These are phyloP conservation scores for Colletotrichum spinosum DNA, from an alignment of 2,329 filamentous ascomycete genomes.

Conservation along the genomic window DNA sequence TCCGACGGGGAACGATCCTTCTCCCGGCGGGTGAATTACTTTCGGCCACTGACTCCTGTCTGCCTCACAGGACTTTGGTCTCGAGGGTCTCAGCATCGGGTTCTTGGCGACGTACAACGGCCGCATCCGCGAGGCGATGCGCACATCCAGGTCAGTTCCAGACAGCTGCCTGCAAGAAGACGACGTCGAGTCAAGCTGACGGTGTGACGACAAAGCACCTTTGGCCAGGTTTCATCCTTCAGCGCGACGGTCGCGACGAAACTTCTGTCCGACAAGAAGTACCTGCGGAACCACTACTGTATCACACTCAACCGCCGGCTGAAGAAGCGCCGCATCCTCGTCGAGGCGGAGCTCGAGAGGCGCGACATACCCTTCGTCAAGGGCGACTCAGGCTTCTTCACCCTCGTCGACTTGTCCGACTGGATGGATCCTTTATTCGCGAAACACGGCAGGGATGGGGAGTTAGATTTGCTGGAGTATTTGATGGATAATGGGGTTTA, in stretches of 20 bases:
- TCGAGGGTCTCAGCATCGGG: not conserved
- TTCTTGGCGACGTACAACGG: constrained; percentile 27
- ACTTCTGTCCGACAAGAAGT: constrained; percentile 26
- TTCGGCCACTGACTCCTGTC: not conserved
- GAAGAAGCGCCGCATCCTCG: constrained; percentile 8
- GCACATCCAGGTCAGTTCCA: constrained; percentile 11
- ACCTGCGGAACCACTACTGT: constrained; percentile 8
- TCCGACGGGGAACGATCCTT: not conserved
- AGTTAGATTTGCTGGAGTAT: constrained; percentile 9
- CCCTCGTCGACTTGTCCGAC: constrained; percentile 21
- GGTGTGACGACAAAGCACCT: not conserved
- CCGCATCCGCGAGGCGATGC: constrained; percentile 5
- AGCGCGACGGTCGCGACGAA: constrained; percentile 11
- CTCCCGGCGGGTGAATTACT: not conserved
- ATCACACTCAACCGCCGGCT: constrained; percentile 12
- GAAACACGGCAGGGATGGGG: not conserved
- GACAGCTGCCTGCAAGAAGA: not conserved
- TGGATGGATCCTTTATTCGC: constrained; percentile 9
- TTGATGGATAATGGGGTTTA: constrained; percentile 23
- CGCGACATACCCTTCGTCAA: constrained; percentile 15
- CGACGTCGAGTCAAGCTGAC: not conserved
- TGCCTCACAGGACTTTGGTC: constrained; percentile 18
- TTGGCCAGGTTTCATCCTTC: constrained; percentile 1
- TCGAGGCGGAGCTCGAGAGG: constrained; percentile 5
- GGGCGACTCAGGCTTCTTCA: constrained; percentile 28